These are phyloP conservation scores for Kentomonas sorsogonicus DNA, from an alignment of 208 protist species.

Conservation along the genomic window DNA sequence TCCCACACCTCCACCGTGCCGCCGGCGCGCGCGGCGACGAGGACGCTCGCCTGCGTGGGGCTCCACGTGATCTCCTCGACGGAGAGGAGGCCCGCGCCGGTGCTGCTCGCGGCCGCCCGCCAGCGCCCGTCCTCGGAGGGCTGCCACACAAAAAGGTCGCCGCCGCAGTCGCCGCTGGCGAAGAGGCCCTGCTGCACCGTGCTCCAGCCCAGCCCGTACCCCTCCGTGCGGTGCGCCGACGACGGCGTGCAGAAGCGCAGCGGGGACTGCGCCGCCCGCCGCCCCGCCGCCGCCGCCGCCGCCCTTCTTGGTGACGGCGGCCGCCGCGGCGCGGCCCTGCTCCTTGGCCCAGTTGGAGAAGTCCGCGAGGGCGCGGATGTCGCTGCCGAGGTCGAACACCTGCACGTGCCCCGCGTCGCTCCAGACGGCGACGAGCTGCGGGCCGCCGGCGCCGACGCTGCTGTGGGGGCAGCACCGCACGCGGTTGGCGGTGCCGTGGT, in stretches of 20 bases:
- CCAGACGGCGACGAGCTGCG: conserved; percentile 92
- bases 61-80: conserved; percentile 98
- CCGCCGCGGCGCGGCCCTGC: conserved; percentile 54
- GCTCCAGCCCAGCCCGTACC: conserved; percentile 97
- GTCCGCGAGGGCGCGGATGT: conserved; percentile 73
- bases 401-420: conserved; percentile 92
- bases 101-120: conserved; percentile 64
- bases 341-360: conserved; percentile 78
- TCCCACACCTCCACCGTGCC: conserved; percentile 89
- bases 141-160: conserved; percentile 89
- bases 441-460: conserved; percentile 23
- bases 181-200: conserved; percentile 53
- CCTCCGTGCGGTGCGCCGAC: conserved; percentile 89
- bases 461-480: conserved; percentile 86
- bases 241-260: conserved; percentile 78
- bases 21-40: conserved; percentile 75
- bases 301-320: conserved; percentile 16
- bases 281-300: conserved; percentile 3
- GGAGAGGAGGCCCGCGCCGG: conserved; percentile 35
- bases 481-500: conserved; percentile 89
- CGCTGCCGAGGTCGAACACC: conserved; percentile 88
- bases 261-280: conserved; percentile 19
- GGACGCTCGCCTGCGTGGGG: conserved; percentile 89
- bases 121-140: conserved; percentile 67
- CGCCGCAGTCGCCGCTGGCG: conserved; percentile 91